Percentiles rank a stretch among this genome's conserved stretches.
Evolutionary conservation across 2,329 filamentous ascomycete genomes (phyloP).

Genomic region (Pestalotiopsis sp.): DNA sequence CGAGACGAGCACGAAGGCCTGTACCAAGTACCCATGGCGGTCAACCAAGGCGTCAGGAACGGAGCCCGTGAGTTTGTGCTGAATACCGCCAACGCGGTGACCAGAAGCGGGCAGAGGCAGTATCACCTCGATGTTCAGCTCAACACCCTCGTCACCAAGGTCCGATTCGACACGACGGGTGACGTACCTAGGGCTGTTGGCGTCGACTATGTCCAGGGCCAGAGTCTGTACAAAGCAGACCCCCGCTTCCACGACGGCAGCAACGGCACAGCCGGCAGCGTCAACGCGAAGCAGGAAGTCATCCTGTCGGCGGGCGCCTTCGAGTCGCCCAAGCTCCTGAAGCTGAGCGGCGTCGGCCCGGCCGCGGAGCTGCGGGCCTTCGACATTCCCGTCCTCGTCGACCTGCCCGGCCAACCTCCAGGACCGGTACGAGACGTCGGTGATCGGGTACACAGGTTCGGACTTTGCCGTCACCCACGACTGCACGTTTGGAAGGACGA

Average conservation of each 20-base stretch:
- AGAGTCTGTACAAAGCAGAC: slow-evolving; percentile 22
- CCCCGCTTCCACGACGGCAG: slow-evolving; percentile 3
- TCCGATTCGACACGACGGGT: slow-evolving; percentile 19
- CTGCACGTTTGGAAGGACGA: slow-evolving; percentile 9
- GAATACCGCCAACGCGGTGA: slow-evolving; percentile 39
- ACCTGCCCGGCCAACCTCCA: slow-evolving; percentile 33
- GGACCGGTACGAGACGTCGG: slow-evolving; percentile 25
- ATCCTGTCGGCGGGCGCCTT: slow-evolving; percentile 33
- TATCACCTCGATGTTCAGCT: slow-evolving; percentile 44
- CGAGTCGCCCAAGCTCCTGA: slow-evolving; percentile 34
- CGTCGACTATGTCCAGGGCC: slow-evolving; percentile 22
- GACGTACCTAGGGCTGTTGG: slow-evolving; percentile 19
- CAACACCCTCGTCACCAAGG: slow-evolving; percentile 25
- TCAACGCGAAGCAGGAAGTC: slow-evolving; percentile 26
- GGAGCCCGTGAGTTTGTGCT: slow-evolving; percentile 52
- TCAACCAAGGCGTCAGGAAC: slow-evolving; percentile 42
- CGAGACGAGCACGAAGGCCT: slow-evolving; percentile 41
- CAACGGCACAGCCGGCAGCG: not conserved
- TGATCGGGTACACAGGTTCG: slow-evolving; percentile 17
- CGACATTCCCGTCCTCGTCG: slow-evolving; percentile 27
- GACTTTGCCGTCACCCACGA: slow-evolving; percentile 2
- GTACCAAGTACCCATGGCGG: slow-evolving; percentile 53
- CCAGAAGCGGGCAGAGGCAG: slow-evolving; percentile 33
- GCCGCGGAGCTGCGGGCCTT: slow-evolving; percentile 23
- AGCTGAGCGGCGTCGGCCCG: slow-evolving; percentile 36